Percentiles rank a stretch among this genome's conserved stretches.
phyloP scores from a whole-genome alignment of 2,329 filamentous ascomycete genomes.

The Arthroderma uncinatum region DNA sequence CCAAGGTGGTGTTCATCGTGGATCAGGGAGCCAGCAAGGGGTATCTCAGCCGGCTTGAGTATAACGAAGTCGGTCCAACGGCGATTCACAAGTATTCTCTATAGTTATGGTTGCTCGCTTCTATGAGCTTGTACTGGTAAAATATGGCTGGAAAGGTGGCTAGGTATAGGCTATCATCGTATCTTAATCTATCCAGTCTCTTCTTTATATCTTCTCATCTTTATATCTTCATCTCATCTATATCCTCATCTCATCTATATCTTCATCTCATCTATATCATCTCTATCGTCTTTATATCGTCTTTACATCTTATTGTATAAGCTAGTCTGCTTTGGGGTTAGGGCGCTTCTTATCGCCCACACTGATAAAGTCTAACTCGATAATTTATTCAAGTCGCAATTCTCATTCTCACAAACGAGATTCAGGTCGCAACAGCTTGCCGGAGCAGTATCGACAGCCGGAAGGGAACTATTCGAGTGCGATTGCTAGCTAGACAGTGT shows the following conservation, averaged over 20 bases:
- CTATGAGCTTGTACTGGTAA: not conserved
- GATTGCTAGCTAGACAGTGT: no score
- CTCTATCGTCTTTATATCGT: not conserved
- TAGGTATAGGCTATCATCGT: no score
- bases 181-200: no score
- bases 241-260: not conserved
- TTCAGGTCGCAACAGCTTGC: not conserved
- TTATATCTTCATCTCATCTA: not conserved
- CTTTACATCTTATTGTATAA: not conserved
- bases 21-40: constrained; percentile 57
- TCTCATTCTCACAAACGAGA: no score
- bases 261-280: not conserved
- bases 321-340: not conserved
- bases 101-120: constrained; percentile 14
- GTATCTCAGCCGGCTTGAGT: constrained; percentile 57
- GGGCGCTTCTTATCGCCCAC: constrained; percentile 7
- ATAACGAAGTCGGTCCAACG: constrained; percentile 55
- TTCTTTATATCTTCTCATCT: not conserved
- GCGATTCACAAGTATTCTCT: constrained; percentile 49
- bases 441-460: no score
- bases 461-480: no score
- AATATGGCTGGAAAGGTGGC: not conserved
- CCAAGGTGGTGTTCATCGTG: constrained; percentile 59
- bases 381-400: not conserved
- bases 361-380: constrained; percentile 6